phyloP scores from a whole-genome alignment of 163 green algal genomes.

The Smithsoniella earleae region DNA sequence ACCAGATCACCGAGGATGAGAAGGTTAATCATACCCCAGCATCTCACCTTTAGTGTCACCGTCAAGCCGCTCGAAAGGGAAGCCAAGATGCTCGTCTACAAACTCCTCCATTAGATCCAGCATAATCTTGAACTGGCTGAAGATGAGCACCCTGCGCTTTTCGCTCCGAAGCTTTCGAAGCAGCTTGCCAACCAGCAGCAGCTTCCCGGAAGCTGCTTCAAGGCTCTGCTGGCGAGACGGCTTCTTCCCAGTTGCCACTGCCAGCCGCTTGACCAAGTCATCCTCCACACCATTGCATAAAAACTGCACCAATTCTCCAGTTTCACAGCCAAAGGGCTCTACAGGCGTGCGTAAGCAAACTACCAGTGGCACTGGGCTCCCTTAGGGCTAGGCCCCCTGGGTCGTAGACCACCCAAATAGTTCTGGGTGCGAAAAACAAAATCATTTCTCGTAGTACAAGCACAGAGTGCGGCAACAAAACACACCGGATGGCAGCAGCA shows the following conservation, averaged over 20 bases:
- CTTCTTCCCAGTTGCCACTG: not conserved
- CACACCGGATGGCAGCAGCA: constrained; percentile 75
- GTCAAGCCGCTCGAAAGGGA: constrained; percentile 74
- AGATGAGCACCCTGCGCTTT: constrained; percentile 82
- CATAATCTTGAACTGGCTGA: constrained; percentile 90
- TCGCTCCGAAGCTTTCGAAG: constrained; percentile 80
- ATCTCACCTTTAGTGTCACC: constrained; percentile 43
- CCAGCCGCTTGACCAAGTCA: constrained; percentile 46
- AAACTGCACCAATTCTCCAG: constrained; percentile 51
- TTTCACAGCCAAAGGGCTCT: not conserved
- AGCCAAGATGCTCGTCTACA: constrained; percentile 41
- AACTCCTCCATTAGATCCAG: constrained; percentile 89
- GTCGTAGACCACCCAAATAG: not conserved
- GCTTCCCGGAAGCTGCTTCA: constrained; percentile 73
- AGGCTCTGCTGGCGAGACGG: constrained; percentile 49
- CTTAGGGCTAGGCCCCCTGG: not conserved
- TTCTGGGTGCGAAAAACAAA: too few species aligned
- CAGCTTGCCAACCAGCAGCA: constrained; percentile 91
- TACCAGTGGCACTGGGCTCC: not conserved
- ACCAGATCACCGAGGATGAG: not conserved
- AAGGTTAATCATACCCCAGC: not conserved
- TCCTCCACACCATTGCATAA: constrained; percentile 82
- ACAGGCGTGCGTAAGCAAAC: not conserved
- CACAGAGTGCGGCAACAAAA: not conserved
- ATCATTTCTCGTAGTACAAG: too few species aligned